Conservation (phyloP, 202 grass and related monocot genomes). For the Zizania palustris region DNA sequence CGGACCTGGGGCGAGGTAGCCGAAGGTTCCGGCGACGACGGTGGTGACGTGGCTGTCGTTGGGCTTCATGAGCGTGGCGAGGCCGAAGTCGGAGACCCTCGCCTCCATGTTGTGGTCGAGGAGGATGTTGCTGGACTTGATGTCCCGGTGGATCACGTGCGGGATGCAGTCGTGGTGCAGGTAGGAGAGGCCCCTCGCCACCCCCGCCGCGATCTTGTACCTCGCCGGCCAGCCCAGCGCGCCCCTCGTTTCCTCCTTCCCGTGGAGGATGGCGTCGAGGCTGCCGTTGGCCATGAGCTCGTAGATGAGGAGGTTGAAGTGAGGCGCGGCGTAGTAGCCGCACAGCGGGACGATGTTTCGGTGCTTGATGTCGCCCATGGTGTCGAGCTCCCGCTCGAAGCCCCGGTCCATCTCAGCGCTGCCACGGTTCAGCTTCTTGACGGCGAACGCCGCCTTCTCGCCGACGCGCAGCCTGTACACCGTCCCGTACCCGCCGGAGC, state of each 20-base stretch:
- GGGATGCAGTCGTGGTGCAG: slow-evolving; percentile 83
- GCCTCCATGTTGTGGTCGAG: slow-evolving; percentile 73
- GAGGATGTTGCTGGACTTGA: slow-evolving; percentile 88
- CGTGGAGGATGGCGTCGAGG: slow-evolving; percentile 60
- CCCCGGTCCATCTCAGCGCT: slow-evolving; percentile 59
- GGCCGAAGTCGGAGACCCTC: slow-evolving; percentile 74
- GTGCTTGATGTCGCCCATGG: slow-evolving; percentile 91
- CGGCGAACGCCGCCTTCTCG: slow-evolving; percentile 54
- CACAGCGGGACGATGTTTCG: slow-evolving; percentile 69
- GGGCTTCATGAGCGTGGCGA: slow-evolving; percentile 66
- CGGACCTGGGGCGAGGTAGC: slow-evolving; percentile 72
- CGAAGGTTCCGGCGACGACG: slow-evolving; percentile 70
- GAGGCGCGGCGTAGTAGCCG: slow-evolving; percentile 73
- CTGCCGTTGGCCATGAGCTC: slow-evolving; percentile 86
- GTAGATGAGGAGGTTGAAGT: slow-evolving; percentile 88
- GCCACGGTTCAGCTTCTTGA: slow-evolving; percentile 69
- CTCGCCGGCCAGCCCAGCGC: slow-evolving; percentile 52
- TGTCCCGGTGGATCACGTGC: slow-evolving; percentile 73
- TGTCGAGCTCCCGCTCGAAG: slow-evolving; percentile 75
- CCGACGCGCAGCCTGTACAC: slow-evolving; percentile 58
- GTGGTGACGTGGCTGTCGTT: slow-evolving; percentile 75
- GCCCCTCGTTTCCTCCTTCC: slow-evolving; percentile 32
- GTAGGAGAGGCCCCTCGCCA: slow-evolving; percentile 64
- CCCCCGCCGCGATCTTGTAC: slow-evolving; percentile 56
- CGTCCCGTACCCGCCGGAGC: slow-evolving; percentile 67